Conservation (phyloP, 805 yeast genomes). For the Kregervanrija delftensis region DNA sequence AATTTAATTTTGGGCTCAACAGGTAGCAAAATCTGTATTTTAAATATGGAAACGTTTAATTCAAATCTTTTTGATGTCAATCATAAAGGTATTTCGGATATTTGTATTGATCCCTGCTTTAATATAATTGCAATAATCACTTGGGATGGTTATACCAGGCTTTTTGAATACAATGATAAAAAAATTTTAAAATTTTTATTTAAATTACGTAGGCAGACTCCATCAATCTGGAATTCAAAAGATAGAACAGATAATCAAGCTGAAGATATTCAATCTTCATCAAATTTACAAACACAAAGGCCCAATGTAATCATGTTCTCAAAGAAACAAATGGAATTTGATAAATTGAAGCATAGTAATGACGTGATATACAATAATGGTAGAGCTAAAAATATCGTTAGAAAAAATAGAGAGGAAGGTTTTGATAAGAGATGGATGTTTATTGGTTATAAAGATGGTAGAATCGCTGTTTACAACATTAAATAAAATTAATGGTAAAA, state of each 20-base stretch:
- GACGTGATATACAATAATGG: constrained; percentile 23
- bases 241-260: constrained; percentile 3
- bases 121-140: constrained; percentile 31
- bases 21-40: constrained; percentile 25
- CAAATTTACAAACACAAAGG: constrained; percentile 12
- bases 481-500: neutral
- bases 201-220: constrained; percentile 20
- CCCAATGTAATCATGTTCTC: constrained; percentile 18
- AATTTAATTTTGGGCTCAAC: constrained; percentile 42
- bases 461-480: constrained; percentile 19
- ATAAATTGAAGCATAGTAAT: neutral
- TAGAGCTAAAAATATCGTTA: constrained; percentile 25
- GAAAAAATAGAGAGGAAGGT: constrained; percentile 21
- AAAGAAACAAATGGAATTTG: constrained; percentile 15
- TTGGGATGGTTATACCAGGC: constrained; percentile 46
- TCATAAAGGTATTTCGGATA: constrained; percentile 33
- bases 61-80: constrained; percentile 16
- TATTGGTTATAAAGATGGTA: constrained; percentile 29
- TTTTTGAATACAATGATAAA: constrained; percentile 22
- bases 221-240: constrained; percentile 17
- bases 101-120: constrained; percentile 16
- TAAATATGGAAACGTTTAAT: neutral
- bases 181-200: constrained; percentile 14
- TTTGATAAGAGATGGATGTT: constrained; percentile 22
- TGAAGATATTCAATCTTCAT: constrained; percentile 6